Evolutionary conservation across 441 rosid genomes (phyloP).

Genomic region (Bruguiera hainesii): DNA sequence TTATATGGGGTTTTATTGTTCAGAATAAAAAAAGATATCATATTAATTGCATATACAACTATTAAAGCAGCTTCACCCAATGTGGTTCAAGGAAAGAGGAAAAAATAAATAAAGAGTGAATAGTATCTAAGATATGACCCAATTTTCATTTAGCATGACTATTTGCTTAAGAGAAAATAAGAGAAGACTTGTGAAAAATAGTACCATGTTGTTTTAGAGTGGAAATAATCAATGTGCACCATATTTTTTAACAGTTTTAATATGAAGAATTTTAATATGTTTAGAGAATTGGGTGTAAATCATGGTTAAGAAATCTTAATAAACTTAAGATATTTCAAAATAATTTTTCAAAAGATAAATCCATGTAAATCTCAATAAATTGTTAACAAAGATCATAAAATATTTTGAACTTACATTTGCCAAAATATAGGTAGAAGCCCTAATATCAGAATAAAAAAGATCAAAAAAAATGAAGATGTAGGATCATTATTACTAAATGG

Average conservation of each 20-base stretch:
- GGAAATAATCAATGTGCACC: neutral
- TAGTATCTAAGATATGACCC: neutral
- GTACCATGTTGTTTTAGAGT: neutral
- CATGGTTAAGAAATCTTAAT: neutral
- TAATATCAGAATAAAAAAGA: neutral
- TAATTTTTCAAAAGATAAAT: neutral
- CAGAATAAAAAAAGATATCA: neutral
- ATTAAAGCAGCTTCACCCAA: neutral
- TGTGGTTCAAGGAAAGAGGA: neutral
- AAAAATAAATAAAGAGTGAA: neutral
- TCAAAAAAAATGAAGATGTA: neutral
- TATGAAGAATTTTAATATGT: neutral
- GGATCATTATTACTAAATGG: neutral
- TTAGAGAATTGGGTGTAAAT: neutral
- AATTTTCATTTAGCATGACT: neutral
- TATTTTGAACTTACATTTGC: neutral
- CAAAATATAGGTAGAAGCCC: neutral
- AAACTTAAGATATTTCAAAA: neutral
- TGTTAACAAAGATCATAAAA: neutral
- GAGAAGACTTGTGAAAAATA: neutral
- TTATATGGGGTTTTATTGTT: neutral
- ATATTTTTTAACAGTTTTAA: neutral
- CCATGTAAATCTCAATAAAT: neutral
- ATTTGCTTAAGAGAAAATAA: neutral
- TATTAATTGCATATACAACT: neutral